Evolutionary conservation across 106 monocot species (phyloP), one percentile per base, ranked within the genome.

Genomic region (Ottelia alismoides): DNA sequence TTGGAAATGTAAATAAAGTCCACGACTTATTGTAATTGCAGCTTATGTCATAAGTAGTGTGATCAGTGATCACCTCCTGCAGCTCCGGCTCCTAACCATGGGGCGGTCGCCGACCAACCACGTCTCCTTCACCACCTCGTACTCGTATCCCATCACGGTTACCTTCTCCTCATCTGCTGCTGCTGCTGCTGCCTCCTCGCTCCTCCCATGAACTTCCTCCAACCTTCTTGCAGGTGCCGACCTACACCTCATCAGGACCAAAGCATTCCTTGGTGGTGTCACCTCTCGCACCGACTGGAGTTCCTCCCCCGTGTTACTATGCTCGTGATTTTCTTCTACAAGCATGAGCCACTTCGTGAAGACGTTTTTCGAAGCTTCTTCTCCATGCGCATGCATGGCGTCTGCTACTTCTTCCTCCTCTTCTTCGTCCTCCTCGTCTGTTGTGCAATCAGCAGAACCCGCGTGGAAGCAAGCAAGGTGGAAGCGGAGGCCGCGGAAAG

Each of bases 271-370:
- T 7, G 88, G 83, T 1, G 88, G 76, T 45, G n/a, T n/a, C n/a
- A n/a, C n/a, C n/a, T n/a, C n/a, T n/a, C n/a, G n/a, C n/a, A n/a
- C n/a, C n/a, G n/a, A n/a, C n/a, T n/a, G n/a, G n/a, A 21, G 48
- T 44, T 18, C 40, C 62, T 21, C 50, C 7, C 57, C 43, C 52
- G 50, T 24, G 16, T 35, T 11, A 25, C 24, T 52, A 32, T 47
- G 24, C 22, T 43, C 52, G 29, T 69, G 62, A 51, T 55, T 69
- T 22, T 81, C 63, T 21, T 77, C 82, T 19, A 87, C 44, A 23
- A 78, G 53, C 87, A 78, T 82, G 57, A 87, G 73, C 87, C 82
- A 87, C 56, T 82, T 78, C 6, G 87, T 78, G 31, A 86, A 69
- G 20, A 71, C 30, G 24, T 27, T 68, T 22, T 30, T 52, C 0